Conservation (phyloP, 768 basidiomycete genomes). For the Suillus americanus region DNA sequence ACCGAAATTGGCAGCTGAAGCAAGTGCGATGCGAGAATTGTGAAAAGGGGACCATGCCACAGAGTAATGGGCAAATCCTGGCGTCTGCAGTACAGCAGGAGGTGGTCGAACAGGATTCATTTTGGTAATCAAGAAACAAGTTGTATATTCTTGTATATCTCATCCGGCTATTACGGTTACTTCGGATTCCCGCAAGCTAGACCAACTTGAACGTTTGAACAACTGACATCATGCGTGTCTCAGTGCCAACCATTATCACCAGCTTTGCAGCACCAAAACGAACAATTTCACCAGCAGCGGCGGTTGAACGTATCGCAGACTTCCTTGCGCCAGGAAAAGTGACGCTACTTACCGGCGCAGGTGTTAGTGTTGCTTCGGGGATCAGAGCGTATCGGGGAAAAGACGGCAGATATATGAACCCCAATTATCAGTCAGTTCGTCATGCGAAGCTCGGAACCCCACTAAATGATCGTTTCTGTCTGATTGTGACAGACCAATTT, state of each 20-base stretch:
- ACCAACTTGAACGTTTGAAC: neutral
- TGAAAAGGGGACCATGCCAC: conserved; percentile 88
- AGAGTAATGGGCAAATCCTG: conserved; percentile 82
- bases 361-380: conserved; percentile 93
- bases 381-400: conserved; percentile 90
- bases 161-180: conserved; percentile 1
- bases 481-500: conserved; percentile 51
- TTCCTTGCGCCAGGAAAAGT: conserved; percentile 75
- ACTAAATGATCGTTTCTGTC: conserved; percentile 7
- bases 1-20: conserved; percentile 90
- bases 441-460: neutral
- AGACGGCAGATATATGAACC: conserved; percentile 87
- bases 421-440: conserved; percentile 73
- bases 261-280: conserved; percentile 29
- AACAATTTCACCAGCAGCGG: conserved; percentile 46
- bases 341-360: conserved; percentile 83
- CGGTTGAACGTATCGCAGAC: conserved; percentile 56
- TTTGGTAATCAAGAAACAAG: neutral
- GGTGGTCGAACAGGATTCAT: conserved; percentile 39
- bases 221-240: conserved; percentile 62
- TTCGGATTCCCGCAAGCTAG: neutral
- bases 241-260: conserved; percentile 67
- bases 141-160: neutral
- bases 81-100: conserved; percentile 63
- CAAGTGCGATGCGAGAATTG: conserved; percentile 68